A percentile compares a stretch with the other conserved stretches of the same genome.
phyloP scores from a whole-genome alignment of 2,329 filamentous ascomycete genomes.

The Pseudocercospora cruenta region DNA sequence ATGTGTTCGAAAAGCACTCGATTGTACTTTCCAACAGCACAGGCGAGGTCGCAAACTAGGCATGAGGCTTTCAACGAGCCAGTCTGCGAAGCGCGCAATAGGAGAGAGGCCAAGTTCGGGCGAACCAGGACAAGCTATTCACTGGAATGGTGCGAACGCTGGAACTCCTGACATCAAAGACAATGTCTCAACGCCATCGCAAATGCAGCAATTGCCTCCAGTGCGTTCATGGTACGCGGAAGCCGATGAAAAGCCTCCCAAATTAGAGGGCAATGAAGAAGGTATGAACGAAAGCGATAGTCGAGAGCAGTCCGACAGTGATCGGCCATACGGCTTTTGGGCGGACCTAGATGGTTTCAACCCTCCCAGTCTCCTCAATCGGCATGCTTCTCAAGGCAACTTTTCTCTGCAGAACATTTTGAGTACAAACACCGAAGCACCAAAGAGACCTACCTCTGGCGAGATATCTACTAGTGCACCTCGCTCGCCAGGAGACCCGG shows the following conservation, averaged over 20 bases:
- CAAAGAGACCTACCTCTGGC: slow-evolving; percentile 24
- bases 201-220: neutral
- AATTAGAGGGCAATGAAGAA: neutral
- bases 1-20: slow-evolving; percentile 44
- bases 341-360: slow-evolving; percentile 35
- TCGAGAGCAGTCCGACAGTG: neutral
- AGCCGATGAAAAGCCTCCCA: neutral
- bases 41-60: slow-evolving; percentile 46
- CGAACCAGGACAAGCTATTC: neutral
- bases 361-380: slow-evolving; percentile 40
- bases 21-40: slow-evolving; percentile 46
- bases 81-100: neutral
- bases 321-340: slow-evolving; percentile 15
- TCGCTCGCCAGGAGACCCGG: slow-evolving; percentile 34
- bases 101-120: neutral
- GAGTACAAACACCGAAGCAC: slow-evolving; percentile 4
- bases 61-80: slow-evolving; percentile 36
- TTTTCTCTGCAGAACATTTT: slow-evolving; percentile 42
- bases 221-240: neutral
- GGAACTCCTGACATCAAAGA: neutral
- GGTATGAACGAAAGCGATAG: neutral
- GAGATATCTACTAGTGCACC: slow-evolving; percentile 10
- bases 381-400: slow-evolving; percentile 40
- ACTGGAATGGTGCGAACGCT: neutral
- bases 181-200: neutral